phyloP scores from a whole-genome alignment of 352 stramenopile genomes.

The Phytopythium litorale region DNA sequence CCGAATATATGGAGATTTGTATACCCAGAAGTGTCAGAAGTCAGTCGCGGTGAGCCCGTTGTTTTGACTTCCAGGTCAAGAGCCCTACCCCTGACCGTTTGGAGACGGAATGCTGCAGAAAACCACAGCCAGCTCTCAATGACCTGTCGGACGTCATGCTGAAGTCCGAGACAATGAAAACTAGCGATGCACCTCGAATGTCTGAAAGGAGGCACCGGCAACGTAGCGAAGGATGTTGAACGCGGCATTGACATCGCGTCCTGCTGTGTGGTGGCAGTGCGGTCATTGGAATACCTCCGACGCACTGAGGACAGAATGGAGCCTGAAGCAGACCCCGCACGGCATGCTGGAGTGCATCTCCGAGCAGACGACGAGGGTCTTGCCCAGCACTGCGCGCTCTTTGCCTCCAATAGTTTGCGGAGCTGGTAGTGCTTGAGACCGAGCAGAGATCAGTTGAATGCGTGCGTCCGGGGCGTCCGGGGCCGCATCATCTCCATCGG shows the following conservation, averaged over 20 bases:
- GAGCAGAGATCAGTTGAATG: background rate
- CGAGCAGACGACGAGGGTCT: background rate
- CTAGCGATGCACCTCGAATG: too few relatives aligned
- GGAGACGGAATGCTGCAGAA: background rate
- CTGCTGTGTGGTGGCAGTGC: background rate
- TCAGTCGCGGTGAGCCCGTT: background rate
- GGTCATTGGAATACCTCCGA: background rate
- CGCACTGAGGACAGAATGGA: background rate
- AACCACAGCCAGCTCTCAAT: too few relatives aligned
- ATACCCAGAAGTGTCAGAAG: background rate
- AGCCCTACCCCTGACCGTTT: background rate
- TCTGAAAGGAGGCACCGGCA: too few relatives aligned
- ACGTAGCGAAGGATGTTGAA: background rate
- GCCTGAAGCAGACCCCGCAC: background rate
- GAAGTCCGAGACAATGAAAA: too few relatives aligned
- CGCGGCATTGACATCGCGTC: background rate
- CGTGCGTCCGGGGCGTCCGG: background rate
- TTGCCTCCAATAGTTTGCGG: background rate
- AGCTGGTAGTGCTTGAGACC: background rate
- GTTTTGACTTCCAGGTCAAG: background rate
- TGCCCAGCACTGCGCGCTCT: too few relatives aligned
- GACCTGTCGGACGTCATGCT: too few relatives aligned
- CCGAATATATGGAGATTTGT: slow-evolving; percentile 5
- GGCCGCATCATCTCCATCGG: background rate
- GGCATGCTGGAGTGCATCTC: background rate